Percentiles rank a stretch among this genome's conserved stretches.
Conservation (phyloP, 352 stramenopile species). For the Aphanomyces astaci region DNA sequence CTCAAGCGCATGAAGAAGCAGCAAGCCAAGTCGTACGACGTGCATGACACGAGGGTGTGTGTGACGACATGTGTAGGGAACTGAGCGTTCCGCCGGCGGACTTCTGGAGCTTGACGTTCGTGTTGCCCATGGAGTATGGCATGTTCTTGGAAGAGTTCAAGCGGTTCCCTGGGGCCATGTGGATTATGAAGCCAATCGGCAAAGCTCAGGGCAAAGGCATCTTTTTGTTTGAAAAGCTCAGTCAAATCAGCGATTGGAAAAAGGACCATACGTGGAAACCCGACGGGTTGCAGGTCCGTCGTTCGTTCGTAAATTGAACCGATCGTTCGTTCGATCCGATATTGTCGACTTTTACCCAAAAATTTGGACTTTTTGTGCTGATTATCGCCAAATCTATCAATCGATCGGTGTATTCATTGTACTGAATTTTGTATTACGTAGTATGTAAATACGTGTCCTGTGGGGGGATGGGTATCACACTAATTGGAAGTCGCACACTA, state of each 20-base stretch:
- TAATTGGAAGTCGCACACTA: too few relatives aligned
- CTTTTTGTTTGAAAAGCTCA: constrained; percentile 85
- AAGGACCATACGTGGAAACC: constrained; percentile 55
- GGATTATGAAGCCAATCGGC: constrained; percentile 93
- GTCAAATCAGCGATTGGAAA: constrained; percentile 83
- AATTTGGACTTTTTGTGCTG: too few relatives aligned
- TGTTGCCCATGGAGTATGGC: constrained; percentile 83
- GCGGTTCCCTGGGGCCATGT: constrained; percentile 49
- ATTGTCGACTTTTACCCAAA: not conserved
- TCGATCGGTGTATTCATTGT: too few relatives aligned
- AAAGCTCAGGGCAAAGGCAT: constrained; percentile 69
- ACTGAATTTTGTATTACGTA: too few relatives aligned
- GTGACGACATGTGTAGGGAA: constrained; percentile 25
- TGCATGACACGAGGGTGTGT: constrained; percentile 27
- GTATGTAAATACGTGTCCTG: too few relatives aligned
- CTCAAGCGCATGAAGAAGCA: constrained; percentile 85
- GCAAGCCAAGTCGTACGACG: constrained; percentile 27
- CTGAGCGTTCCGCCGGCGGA: constrained; percentile 7
- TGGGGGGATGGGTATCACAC: too few relatives aligned
- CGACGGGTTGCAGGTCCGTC: constrained; percentile 32
- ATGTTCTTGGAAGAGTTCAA: constrained; percentile 71
- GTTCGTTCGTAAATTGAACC: not conserved
- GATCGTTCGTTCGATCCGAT: not conserved
- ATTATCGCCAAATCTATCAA: too few relatives aligned
- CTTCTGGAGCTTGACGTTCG: constrained; percentile 71